Evolutionary conservation across 2,329 filamentous ascomycete species (phyloP), one percentile per base, ranked within the genome.

Genomic region (Calonectria pteridis): DNA sequence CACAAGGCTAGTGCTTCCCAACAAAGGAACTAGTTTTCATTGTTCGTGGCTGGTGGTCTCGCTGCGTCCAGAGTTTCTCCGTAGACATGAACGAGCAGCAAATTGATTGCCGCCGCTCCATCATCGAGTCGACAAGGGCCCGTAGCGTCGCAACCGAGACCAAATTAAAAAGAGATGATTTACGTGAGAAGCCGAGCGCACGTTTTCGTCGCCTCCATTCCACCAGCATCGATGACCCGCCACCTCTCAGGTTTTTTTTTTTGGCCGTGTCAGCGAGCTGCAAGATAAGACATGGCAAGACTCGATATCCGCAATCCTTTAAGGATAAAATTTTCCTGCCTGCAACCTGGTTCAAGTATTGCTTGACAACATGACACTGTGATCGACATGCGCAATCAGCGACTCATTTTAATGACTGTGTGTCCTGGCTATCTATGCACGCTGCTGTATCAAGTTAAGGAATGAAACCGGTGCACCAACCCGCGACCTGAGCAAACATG

Each of bases 401-500:
- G 29, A 50, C n/a, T 46, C 53, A 18, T 43, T 7, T 55, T 40
- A 40, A 62, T 37, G 33, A 62, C 37, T 37, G 20, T 28, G 7
- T 62, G 14, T 28, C 28, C 40, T 7, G 3, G 63, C 4, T 26
- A 23, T 28, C 35, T 18, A n/a, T 33, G 35, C 33, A 31, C 62
- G 50, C 20, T 62, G 33, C 4, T 64, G 14, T 33, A 31, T 53
- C 20, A 59, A 51, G 28, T 4, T 28, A n/a, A 72, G 75, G 78
- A 78, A 80, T 80, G 78, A 65, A 55, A 62, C 53, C 16, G 37
- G 31, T 33, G 29, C 37, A 63, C 40, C 65, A 62, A 69, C 55
- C 29, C n/a, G 58, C 62, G 59, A 59, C 16, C 23, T 72, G 71
- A 70, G 70, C 63, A 50, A 76, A 68, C 71, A 78, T 78, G 73